Evolutionary conservation across 345 rosid genomes (phyloP).

Genomic region (Acer yangbiense): DNA sequence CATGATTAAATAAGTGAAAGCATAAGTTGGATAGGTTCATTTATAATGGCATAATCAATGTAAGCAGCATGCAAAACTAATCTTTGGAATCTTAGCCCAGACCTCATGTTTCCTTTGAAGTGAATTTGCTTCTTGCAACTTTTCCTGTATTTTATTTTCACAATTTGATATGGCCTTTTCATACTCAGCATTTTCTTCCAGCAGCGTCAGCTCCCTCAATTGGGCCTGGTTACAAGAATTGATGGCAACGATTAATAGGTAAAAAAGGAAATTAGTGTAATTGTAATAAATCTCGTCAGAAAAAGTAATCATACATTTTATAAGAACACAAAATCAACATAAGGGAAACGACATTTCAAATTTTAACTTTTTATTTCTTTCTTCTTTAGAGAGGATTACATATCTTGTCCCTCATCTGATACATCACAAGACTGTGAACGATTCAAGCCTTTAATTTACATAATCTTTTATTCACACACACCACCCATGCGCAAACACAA

Average conservation of each 20-base stretch:
- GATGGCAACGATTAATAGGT: conserved; percentile 9
- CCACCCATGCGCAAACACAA: no score
- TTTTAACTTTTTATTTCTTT: background rate
- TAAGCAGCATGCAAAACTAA: background rate
- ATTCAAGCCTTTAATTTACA: no score
- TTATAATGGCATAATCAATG: background rate
- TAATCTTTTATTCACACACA: no score
- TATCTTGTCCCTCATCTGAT: background rate
- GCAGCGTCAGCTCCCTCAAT: conserved; percentile 71
- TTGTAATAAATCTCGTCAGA: background rate
- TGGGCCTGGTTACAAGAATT: conserved; percentile 52
- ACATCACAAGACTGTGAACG: background rate
- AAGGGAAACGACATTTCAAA: background rate
- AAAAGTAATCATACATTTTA: background rate
- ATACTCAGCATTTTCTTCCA: conserved; percentile 75
- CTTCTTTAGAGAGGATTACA: background rate
- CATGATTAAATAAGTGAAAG: background rate
- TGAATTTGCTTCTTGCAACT: conserved; percentile 59
- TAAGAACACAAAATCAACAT: background rate
- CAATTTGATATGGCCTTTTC: conserved; percentile 81
- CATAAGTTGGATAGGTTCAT: background rate
- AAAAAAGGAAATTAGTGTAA: background rate
- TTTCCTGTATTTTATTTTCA: conserved; percentile 69
- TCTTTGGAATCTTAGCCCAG: conserved; percentile 19
- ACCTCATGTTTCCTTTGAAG: conserved; percentile 68